Base-by-base conservation (phyloP, 1,284 basidiomycete genomes). In the Prillingera fragicola region DNA sequence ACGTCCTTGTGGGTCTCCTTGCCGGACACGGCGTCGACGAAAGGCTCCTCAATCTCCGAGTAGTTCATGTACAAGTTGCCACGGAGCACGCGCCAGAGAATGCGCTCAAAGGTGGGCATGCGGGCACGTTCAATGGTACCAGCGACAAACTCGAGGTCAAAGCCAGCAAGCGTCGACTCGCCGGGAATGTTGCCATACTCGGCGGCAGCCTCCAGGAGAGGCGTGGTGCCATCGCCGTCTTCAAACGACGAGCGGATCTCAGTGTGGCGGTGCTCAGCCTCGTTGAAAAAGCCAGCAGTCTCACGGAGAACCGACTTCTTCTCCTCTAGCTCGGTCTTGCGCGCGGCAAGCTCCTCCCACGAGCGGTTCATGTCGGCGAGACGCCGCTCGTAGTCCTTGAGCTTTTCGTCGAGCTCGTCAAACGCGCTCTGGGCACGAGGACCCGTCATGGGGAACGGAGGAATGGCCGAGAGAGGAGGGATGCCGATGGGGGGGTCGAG, bases 21-120 rank as follows among this genome's bases (percentile, higher is more conserved):
- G 32, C 85, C 85, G 2, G 84, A 85, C 33, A 77, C 77, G 13
- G 90, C 83, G 63, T 97, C 87, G 47, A 91, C 78, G 63, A 98
- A 96, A 2, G 90, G 86, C 60, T 94, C 87, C 33, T 81, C 80
- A 60, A 99, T 98, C 72, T 98, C 92, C 56, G 58, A 87, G 73
- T 97, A 90, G 75, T 98, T 98, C 92, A 98, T 97, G 77, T 96
- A 99, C 24, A 99, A 77, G 70, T 99, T 98, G 43, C 95, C 95
- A 52, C 95, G 85, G 22, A 98, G 79, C 22, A 98, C 89, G 59
- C 95, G 87, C 94, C 95, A 99, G 44, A 98, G 80, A 18, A 98
- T 89, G 27, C 95, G 85, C 73, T 99, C 95, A 46, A 98, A 96
- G 9, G 89, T 95, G 2, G 88, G 81, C 69, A 97, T 80, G 49